A percentile compares a stretch with the other conserved stretches of the same genome.
Conservation (phyloP, 371 early-diverging fungal genomes). For the Mortierella sp. region DNA sequence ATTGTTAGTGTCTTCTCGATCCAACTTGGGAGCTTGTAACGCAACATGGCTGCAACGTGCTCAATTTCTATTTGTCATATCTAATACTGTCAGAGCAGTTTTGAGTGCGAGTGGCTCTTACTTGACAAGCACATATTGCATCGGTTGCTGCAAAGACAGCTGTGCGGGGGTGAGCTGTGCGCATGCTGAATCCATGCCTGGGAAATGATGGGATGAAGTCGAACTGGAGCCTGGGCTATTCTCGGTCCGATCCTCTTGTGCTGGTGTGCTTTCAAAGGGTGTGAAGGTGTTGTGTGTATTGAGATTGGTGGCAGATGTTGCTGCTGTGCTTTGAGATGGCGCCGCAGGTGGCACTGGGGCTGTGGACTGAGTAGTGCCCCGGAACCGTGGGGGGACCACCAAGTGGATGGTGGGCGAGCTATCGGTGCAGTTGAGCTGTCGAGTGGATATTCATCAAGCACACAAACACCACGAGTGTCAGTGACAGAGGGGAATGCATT, state of each 20-base stretch:
- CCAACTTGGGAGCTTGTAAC: not conserved
- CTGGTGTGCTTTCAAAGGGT: slow-evolving; percentile 3
- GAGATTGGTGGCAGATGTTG: slow-evolving; percentile 13
- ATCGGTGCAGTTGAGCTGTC: slow-evolving; percentile 30
- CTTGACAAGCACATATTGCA: slow-evolving; percentile 48
- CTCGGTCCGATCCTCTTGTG: slow-evolving; percentile 11
- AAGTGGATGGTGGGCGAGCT: slow-evolving; percentile 36
- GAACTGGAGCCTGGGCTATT: not conserved
- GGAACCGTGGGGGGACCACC: slow-evolving; percentile 31
- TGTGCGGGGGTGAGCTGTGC: slow-evolving; percentile 1
- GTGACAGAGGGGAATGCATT: not conserved
- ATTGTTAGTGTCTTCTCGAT: not conserved
- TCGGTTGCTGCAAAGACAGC: slow-evolving; percentile 16
- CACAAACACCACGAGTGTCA: not conserved
- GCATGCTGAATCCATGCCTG: not conserved
- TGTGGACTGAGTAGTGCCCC: slow-evolving; percentile 7
- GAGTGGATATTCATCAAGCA: not conserved
- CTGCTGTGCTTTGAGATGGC: slow-evolving; percentile 5
- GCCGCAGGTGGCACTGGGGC: not conserved
- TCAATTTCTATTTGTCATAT: slow-evolving; percentile 37
- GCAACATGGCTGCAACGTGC: slow-evolving; percentile 17
- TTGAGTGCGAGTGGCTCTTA: too few relatives aligned
- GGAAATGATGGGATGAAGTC: not conserved
- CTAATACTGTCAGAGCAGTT: too few relatives aligned
- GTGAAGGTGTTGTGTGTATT: slow-evolving; percentile 12